A percentile compares a stretch with the other conserved stretches of the same genome.
These are phyloP conservation scores for Phylloporus arenicola DNA, from an alignment of 768 basidiomycete species.

Conservation along the genomic window DNA sequence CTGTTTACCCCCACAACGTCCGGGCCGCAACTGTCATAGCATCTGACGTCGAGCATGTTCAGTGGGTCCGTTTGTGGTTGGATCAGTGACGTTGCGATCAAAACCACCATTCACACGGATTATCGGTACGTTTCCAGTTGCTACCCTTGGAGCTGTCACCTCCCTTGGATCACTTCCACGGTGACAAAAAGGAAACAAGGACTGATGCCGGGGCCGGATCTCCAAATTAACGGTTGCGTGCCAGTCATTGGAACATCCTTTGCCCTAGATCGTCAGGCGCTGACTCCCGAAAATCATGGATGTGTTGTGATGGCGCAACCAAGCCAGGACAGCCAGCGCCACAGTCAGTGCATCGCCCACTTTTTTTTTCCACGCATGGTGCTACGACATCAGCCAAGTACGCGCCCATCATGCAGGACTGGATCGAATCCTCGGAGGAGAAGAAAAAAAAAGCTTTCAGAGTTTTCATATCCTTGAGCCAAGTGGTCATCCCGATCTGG, in stretches of 20 bases:
- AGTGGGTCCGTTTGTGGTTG: neutral
- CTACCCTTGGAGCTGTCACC: neutral
- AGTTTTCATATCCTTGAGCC: neutral
- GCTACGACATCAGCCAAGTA: neutral
- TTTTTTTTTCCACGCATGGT: neutral
- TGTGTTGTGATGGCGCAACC: neutral
- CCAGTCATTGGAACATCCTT: neutral
- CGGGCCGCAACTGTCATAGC: neutral
- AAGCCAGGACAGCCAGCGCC: neutral
- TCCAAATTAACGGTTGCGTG: neutral
- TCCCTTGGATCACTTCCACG: neutral
- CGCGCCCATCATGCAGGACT: neutral
- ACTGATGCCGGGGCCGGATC: neutral
- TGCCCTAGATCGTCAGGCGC: neutral
- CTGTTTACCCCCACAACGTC: neutral
- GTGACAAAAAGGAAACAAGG: conserved; percentile 1
- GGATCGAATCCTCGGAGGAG: neutral
- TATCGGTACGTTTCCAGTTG: conserved; percentile 8
- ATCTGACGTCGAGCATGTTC: conserved; percentile 6
- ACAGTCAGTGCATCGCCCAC: neutral
- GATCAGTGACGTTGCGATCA: neutral
- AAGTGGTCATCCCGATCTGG: neutral
- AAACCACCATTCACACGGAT: neutral
- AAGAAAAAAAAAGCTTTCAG: neutral
- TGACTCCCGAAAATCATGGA: neutral